These are phyloP conservation scores for Agaricus subrufescens DNA, from an alignment of 768 basidiomycete genomes.

Conservation along the genomic window DNA sequence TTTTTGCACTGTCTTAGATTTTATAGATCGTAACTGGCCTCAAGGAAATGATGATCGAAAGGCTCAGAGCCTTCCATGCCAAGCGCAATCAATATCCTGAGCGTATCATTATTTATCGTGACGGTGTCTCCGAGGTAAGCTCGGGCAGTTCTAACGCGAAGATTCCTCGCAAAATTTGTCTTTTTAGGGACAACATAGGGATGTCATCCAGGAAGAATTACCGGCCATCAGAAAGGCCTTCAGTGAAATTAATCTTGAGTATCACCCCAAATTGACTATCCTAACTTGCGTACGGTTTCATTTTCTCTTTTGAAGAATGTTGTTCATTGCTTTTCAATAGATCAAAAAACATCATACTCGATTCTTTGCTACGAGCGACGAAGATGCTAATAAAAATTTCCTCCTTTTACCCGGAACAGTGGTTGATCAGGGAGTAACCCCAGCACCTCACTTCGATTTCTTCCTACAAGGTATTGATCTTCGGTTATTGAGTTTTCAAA, in stretches of 20 bases:
- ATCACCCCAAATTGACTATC: constrained; percentile 60
- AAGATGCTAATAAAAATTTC: constrained; percentile 54
- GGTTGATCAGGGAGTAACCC: constrained; percentile 74
- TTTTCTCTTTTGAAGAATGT: neutral
- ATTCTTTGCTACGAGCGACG: constrained; percentile 55
- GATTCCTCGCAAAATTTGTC: constrained; percentile 12
- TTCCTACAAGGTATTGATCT: constrained; percentile 52
- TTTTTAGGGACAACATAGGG: constrained; percentile 66
- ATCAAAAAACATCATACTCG: constrained; percentile 53
- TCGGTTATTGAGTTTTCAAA: neutral
- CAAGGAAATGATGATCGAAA: constrained; percentile 59
- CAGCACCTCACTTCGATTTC: constrained; percentile 63
- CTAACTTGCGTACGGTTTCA: constrained; percentile 65
- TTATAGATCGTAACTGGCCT: constrained; percentile 72
- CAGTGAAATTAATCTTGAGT: constrained; percentile 37
- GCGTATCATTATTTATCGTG: constrained; percentile 73
- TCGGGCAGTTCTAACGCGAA: constrained; percentile 17
- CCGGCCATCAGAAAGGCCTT: constrained; percentile 61
- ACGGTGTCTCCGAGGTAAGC: constrained; percentile 75
- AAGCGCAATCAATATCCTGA: constrained; percentile 51
- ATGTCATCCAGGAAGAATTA: constrained; percentile 60
- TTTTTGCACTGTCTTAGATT: neutral
- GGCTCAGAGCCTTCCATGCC: constrained; percentile 47
- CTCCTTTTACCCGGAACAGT: constrained; percentile 78
- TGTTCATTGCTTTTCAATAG: constrained; percentile 16